Base-by-base conservation (phyloP, 176 grass and related monocot species). In the Triticum urartu region DNA sequence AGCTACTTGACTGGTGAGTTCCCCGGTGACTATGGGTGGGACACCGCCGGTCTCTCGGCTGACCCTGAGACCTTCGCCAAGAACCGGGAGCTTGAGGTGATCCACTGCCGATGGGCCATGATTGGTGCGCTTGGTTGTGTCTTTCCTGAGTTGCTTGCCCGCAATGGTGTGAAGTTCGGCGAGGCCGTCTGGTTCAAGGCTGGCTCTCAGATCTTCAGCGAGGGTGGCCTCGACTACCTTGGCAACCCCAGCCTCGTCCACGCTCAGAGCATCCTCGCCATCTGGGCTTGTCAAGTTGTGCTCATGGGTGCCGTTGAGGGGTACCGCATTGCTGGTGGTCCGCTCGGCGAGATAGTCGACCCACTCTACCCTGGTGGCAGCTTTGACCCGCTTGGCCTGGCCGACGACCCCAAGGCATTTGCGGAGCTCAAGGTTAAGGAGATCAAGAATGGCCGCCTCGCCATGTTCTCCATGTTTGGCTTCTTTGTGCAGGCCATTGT, bases 391-490 rank as follows among this genome's bases (percentile, higher is more conserved):
- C 89, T 98, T 0, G 93, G 95, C 2, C 83, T 98, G 0, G 93
- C 95, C 26, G 93, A 98, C 20, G 93, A 95, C 87, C 95, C 91
- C 1, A 87, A 98, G 91, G 92, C 95, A 2, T 97, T 94, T 50
- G 94, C 92, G 0, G 93, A 98, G 91, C 89, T 98, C 64, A 98
- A 98, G 91, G 95, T 98, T 4, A 98, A 98, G 89, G 95, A 98
- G 87, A 72, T 98, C 87, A 98, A 98, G 93, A 98, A 98, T 56
- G 95, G 95, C 1, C 82, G 93, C 59, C 75, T 98, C 43, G 93
- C 95, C 64, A 98, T 98, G 95, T 99, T 99, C 89, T 99, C 97
- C 33, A 99, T 99, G 97, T 99, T 99, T 3, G 97, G 97, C 0
- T 99, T 99, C 92, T 99, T 99, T 7, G 50, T 54, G 50, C 50